Percentiles rank a stretch among this genome's conserved stretches.
These are phyloP conservation scores for Sanguinoderma infundibulare DNA, from an alignment of 1,284 basidiomycete species.

Conservation along the genomic window DNA sequence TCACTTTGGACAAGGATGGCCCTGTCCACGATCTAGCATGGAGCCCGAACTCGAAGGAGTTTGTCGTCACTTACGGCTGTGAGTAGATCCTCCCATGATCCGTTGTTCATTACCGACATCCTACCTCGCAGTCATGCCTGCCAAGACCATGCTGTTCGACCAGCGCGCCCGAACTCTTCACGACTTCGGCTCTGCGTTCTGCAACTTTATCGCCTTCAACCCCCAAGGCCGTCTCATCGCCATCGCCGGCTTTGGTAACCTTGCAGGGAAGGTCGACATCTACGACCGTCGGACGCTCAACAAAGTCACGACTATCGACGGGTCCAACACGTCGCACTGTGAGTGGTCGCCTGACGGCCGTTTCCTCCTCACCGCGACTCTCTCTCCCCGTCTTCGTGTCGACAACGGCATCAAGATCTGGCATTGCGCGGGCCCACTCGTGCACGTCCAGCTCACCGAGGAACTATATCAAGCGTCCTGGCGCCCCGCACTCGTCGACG, in stretches of 20 bases:
- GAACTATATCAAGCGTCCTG: slow-evolving; percentile 91
- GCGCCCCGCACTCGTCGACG: slow-evolving; percentile 75
- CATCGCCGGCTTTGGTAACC: slow-evolving; percentile 95
- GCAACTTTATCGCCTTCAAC: slow-evolving; percentile 95
- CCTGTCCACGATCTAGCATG: slow-evolving; percentile 97
- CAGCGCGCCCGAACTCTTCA: slow-evolving; percentile 87
- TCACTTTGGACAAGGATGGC: slow-evolving; percentile 95
- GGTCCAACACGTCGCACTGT: slow-evolving; percentile 91
- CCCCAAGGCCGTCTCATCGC: slow-evolving; percentile 90
- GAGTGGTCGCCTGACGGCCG: slow-evolving; percentile 96
- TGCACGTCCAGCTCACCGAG: slow-evolving; percentile 80
- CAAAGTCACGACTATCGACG: slow-evolving; percentile 88
- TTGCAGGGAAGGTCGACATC: slow-evolving; percentile 92
- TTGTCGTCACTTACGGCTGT: slow-evolving; percentile 96
- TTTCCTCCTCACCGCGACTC: slow-evolving; percentile 91
- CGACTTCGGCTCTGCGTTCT: slow-evolving; percentile 89
- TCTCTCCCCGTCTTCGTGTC: slow-evolving; percentile 92
- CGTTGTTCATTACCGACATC: neutral
- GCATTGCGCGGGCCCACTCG: slow-evolving; percentile 88
- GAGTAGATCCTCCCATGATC: slow-evolving; percentile 38
- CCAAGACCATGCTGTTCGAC: slow-evolving; percentile 92
- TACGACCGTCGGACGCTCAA: slow-evolving; percentile 88
- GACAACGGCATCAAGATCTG: slow-evolving; percentile 98
- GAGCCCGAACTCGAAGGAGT: slow-evolving; percentile 98
- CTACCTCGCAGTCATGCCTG: slow-evolving; percentile 81